These are phyloP conservation scores for Nicotiana otophora DNA, from an alignment of 257 asterid genomes.

Conservation along the genomic window DNA sequence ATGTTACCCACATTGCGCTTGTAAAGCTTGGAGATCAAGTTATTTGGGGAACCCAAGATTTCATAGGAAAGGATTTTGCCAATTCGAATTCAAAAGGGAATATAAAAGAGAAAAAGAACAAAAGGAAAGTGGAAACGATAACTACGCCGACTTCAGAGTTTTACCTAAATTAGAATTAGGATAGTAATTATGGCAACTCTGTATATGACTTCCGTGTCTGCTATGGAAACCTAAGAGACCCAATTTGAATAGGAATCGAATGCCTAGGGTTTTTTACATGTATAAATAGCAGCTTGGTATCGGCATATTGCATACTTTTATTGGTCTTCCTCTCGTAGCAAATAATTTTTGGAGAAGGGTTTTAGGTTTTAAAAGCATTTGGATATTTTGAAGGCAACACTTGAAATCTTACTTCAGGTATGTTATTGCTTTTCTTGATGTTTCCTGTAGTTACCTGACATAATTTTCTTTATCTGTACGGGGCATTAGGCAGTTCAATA, in stretches of 20 bases:
- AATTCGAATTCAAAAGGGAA: not conserved
- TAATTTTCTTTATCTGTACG: not conserved
- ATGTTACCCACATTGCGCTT: too few species aligned
- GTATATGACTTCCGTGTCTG: not conserved
- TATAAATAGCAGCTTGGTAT: not conserved
- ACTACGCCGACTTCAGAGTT: not conserved
- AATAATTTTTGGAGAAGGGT: not conserved
- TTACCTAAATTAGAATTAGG: not conserved
- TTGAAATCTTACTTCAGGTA: not conserved
- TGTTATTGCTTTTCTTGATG: not conserved
- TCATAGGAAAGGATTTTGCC: not conserved
- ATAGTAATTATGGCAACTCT: not conserved
- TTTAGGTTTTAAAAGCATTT: not conserved
- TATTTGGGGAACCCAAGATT: not conserved
- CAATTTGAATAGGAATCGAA: slow-evolving; percentile 1
- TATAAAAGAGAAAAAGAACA: not conserved
- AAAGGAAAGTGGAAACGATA: not conserved
- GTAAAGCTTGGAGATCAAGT: not conserved
- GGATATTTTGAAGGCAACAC: not conserved
- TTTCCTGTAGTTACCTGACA: not conserved
- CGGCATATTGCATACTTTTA: not conserved
- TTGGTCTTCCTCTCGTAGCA: not conserved
- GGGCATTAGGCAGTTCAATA: too few species aligned
- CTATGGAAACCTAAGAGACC: not conserved
- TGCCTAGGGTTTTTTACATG: not conserved